Conservation (phyloP, 257 asterid species). For the Ophiorrhiza pumila region DNA sequence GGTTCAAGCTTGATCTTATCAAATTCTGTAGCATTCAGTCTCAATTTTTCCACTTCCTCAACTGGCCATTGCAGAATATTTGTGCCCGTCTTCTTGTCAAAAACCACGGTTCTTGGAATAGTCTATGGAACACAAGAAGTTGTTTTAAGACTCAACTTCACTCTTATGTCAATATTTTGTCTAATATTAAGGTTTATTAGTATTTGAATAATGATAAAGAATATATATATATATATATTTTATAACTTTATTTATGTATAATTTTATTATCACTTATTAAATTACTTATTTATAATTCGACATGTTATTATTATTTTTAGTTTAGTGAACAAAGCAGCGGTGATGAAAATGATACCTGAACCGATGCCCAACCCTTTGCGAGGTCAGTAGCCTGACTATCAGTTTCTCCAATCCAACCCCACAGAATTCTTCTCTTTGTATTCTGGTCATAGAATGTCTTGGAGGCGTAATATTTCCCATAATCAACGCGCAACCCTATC, state of each 20-base stretch:
- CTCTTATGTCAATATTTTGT: too few species aligned
- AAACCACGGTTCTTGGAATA: slow-evolving; percentile 69
- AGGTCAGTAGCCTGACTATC: slow-evolving; percentile 57
- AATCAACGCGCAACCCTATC: slow-evolving; percentile 56
- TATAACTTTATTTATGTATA: too few species aligned
- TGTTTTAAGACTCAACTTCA: background rate
- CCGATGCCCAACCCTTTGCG: slow-evolving; percentile 64
- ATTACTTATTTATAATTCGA: too few species aligned
- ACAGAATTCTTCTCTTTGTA: slow-evolving; percentile 56
- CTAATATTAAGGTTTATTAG: too few species aligned
- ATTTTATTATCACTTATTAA: too few species aligned
- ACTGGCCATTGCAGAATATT: slow-evolving; percentile 87
- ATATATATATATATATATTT: too few species aligned
- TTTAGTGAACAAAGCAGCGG: background rate
- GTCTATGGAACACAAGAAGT: slow-evolving; percentile 31
- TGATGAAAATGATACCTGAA: slow-evolving; percentile 41
- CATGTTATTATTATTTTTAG: too few species aligned
- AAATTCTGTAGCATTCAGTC: slow-evolving; percentile 41
- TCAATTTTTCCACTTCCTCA: slow-evolving; percentile 69
- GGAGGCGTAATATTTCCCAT: slow-evolving; percentile 73
- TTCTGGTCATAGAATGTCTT: slow-evolving; percentile 70
- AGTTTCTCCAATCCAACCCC: slow-evolving; percentile 84
- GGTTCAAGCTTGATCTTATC: slow-evolving; percentile 53
- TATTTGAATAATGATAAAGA: too few species aligned
- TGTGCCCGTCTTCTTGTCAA: slow-evolving; percentile 52